A percentile compares a stretch with the other conserved stretches of the same genome.
These are phyloP conservation scores for Globisporangium takayamanum DNA, from an alignment of 352 stramenopile species.

Conservation along the genomic window DNA sequence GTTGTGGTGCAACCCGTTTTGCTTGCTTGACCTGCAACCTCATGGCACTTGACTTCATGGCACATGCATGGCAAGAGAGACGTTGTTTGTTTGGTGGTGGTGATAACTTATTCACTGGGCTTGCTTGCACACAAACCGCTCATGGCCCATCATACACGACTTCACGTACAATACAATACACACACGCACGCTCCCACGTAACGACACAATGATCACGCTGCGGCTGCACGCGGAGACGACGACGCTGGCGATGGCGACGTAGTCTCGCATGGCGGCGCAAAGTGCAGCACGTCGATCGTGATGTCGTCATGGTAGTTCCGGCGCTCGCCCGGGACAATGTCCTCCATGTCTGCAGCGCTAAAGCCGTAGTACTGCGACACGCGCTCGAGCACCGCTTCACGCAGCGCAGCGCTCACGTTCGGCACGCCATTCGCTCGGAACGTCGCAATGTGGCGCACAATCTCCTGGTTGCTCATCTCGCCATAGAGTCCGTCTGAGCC, in stretches of 20 bases:
- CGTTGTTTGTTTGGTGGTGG: too few species aligned
- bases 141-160: neutral
- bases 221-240: slow-evolving; percentile 3
- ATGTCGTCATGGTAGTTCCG: slow-evolving; percentile 71
- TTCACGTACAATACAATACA: neutral
- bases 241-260: slow-evolving; percentile 8
- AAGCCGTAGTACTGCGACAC: slow-evolving; percentile 54
- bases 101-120: too few species aligned
- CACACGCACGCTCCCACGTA: neutral
- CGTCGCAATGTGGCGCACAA: slow-evolving; percentile 35
- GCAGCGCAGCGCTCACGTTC: slow-evolving; percentile 52
- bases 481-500: slow-evolving; percentile 58
- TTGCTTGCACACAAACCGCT: too few species aligned
- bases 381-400: slow-evolving; percentile 37
- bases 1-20: too few species aligned
- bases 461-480: slow-evolving; percentile 59
- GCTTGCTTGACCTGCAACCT: too few species aligned
- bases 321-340: slow-evolving; percentile 48
- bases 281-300: slow-evolving; percentile 66
- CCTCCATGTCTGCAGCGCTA: slow-evolving; percentile 34
- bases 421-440: slow-evolving; percentile 42
- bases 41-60: too few species aligned
- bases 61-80: too few species aligned
- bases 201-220: slow-evolving; percentile 10
- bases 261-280: slow-evolving; percentile 20